These are phyloP conservation scores for Fraxinus velutina DNA, from an alignment of 305 asterid species.

Conservation along the genomic window DNA sequence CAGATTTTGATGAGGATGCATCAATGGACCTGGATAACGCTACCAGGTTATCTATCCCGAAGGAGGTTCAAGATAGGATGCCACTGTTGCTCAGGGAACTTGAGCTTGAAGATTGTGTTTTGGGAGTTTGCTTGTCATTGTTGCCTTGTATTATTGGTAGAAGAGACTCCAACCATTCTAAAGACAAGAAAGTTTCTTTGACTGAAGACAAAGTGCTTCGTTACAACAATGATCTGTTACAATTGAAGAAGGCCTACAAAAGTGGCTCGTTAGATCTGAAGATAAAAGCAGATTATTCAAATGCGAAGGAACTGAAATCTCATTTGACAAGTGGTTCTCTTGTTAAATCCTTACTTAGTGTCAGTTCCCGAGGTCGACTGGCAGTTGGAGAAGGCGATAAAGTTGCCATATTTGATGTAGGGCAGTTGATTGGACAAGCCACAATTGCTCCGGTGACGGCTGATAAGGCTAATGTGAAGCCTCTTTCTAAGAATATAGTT, in stretches of 20 bases:
- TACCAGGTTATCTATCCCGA: constrained; percentile 61
- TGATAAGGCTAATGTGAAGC: constrained; percentile 98
- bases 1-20: constrained; percentile 84
- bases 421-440: constrained; percentile 97
- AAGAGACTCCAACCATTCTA: constrained; percentile 62
- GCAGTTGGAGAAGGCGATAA: constrained; percentile 99
- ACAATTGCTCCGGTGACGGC: constrained; percentile 93
- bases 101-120: constrained; percentile 68
- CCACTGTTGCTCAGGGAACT: constrained; percentile 64
- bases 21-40: constrained; percentile 59
- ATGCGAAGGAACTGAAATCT: constrained; percentile 91
- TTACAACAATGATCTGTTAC: constrained; percentile 67
- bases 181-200: constrained; percentile 62
- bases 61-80: constrained; percentile 78
- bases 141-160: constrained; percentile 68
- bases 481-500: constrained; percentile 88
- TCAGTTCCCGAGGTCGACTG: constrained; percentile 83
- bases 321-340: constrained; percentile 94
- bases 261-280: constrained; percentile 97
- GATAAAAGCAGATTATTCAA: constrained; percentile 94
- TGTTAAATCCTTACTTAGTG: constrained; percentile 87
- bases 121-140: constrained; percentile 70
- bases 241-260: constrained; percentile 93
- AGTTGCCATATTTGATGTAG: constrained; percentile 97
- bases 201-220: constrained; percentile 69